Conservation (phyloP, 176 grass and related monocot genomes). For the Tillandsia leiboldiana region DNA sequence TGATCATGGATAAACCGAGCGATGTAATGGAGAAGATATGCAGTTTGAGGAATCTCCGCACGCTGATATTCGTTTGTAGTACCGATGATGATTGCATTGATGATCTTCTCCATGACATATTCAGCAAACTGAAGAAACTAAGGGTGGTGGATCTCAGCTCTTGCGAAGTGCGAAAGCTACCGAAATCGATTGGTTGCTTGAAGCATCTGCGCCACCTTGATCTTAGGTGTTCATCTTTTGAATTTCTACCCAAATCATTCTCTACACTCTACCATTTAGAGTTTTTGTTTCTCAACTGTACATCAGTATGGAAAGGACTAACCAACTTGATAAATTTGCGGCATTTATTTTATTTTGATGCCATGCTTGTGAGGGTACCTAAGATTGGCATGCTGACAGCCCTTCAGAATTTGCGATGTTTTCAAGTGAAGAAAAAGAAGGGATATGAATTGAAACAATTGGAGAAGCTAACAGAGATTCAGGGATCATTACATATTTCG, state of each 20-base stretch:
- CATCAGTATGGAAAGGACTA: no score
- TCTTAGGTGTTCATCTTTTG: not conserved
- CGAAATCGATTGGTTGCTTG: not conserved
- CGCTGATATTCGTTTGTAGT: not conserved
- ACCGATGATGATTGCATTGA: not conserved
- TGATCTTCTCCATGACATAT: conserved; percentile 2
- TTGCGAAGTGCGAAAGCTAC: not conserved
- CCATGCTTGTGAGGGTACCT: not conserved
- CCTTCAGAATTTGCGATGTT: not conserved
- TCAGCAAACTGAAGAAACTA: conserved; percentile 10
- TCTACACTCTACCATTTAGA: not conserved
- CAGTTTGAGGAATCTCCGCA: conserved; percentile 1
- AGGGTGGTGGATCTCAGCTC: not conserved
- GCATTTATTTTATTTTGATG: no score
- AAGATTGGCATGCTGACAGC: not conserved
- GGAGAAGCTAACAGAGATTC: conserved; percentile 13
- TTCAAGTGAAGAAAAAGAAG: not conserved
- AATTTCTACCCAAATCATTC: not conserved
- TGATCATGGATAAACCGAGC: not conserved
- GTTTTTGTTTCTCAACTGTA: not conserved
- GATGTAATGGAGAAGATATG: not conserved
- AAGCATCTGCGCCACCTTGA: conserved; percentile 19
- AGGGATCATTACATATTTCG: not conserved
- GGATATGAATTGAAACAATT: conserved; percentile 25
- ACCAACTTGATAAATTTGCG: no score